A percentile compares a stretch with the other conserved stretches of the same genome.
Evolutionary conservation across 768 basidiomycete species (phyloP).

Genomic region (Auriscalpium vulgare): DNA sequence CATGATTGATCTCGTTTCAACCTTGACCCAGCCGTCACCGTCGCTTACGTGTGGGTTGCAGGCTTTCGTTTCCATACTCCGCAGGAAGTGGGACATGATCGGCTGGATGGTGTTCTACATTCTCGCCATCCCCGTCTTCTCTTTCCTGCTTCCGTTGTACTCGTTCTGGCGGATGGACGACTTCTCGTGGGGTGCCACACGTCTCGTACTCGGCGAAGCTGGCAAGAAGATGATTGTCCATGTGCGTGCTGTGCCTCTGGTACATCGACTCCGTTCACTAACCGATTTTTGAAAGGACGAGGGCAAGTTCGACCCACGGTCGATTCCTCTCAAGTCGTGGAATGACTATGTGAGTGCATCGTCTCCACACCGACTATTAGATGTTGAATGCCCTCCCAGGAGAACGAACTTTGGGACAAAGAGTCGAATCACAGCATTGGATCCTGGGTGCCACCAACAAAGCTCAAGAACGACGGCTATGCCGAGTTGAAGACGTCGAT

Average conservation of each 20-base stretch:
- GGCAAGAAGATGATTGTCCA: conserved; percentile 96
- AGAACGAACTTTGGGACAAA: conserved; percentile 97
- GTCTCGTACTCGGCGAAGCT: conserved; percentile 86
- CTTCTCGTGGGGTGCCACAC: conserved; percentile 93
- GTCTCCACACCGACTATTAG: neutral
- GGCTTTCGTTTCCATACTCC: conserved; percentile 83
- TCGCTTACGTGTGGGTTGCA: conserved; percentile 90
- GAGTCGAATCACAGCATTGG: conserved; percentile 94
- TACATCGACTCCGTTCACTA: conserved; percentile 6
- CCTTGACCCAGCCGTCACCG: conserved; percentile 80
- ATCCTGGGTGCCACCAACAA: conserved; percentile 80
- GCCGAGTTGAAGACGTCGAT: conserved; percentile 73
- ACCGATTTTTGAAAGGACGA: conserved; percentile 62
- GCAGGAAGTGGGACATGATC: conserved; percentile 98
- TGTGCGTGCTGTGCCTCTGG: conserved; percentile 37
- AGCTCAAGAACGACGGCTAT: conserved; percentile 65
- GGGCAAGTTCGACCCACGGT: conserved; percentile 90
- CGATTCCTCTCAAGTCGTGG: conserved; percentile 95
- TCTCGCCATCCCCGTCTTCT: conserved; percentile 87
- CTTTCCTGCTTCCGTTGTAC: conserved; percentile 87
- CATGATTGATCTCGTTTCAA: conserved; percentile 91
- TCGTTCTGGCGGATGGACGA: conserved; percentile 99
- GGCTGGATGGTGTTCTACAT: conserved; percentile 98
- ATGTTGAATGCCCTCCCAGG: conserved; percentile 32
- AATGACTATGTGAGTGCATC: conserved; percentile 71